Percentiles rank a stretch among this genome's conserved stretches.
Evolutionary conservation across 2,329 filamentous ascomycete genomes (phyloP).

Genomic region (Claviceps sp.): DNA sequence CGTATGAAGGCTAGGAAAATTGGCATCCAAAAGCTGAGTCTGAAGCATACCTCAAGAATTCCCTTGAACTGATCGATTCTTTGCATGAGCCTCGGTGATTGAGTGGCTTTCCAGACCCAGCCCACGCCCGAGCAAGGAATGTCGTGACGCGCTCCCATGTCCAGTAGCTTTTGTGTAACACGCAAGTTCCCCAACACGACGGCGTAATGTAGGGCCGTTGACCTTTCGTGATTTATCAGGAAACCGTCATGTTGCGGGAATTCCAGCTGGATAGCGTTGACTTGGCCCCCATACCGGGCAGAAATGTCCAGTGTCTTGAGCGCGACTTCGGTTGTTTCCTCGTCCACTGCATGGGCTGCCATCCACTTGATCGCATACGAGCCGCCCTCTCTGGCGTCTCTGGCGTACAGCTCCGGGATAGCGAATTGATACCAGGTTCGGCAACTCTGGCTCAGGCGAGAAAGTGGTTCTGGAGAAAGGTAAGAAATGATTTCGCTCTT

Average conservation of each 20-base stretch:
- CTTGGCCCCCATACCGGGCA: not conserved
- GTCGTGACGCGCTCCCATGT: not conserved
- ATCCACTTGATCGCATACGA: constrained; percentile 3
- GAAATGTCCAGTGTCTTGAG: not conserved
- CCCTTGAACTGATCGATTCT: not conserved
- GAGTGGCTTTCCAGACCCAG: not conserved
- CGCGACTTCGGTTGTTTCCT: not conserved
- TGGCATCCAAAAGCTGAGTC: not conserved
- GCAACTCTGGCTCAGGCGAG: not conserved
- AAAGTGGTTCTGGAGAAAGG: not conserved
- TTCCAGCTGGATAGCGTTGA: not conserved
- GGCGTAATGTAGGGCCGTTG: constrained; percentile 3
- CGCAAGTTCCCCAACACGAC: not conserved
- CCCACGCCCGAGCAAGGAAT: not conserved
- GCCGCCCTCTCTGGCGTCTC: not conserved
- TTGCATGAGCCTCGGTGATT: not conserved
- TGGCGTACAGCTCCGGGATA: not conserved
- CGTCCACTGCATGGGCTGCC: not conserved
- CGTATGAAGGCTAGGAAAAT: not conserved
- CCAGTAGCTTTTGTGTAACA: not conserved
- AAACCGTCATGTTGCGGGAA: not conserved
- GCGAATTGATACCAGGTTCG: not conserved
- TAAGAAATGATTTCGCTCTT: not conserved
- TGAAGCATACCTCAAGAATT: not conserved
- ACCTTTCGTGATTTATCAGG: not conserved